phyloP scores from a whole-genome alignment of 1,139 yeast genomes.

The Ashbya aceris region DNA sequence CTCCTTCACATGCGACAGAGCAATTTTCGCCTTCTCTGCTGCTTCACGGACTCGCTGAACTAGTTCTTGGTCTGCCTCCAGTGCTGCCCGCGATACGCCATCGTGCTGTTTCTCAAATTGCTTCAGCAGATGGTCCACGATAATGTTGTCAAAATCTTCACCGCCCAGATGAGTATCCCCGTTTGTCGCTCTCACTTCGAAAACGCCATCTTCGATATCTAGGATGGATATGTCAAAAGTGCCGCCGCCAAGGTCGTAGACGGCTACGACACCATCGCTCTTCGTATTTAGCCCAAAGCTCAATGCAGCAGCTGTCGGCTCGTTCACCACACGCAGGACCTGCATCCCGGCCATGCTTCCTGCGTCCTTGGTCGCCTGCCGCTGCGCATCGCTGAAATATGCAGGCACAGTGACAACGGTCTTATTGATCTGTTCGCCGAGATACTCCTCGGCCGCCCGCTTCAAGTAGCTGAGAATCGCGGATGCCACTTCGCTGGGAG shows the following conservation, averaged over 20 bases:
- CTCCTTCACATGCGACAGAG: slow-evolving; percentile 49
- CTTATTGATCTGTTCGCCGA: slow-evolving; percentile 36
- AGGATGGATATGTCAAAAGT: slow-evolving; percentile 73
- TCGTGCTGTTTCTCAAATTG: slow-evolving; percentile 34
- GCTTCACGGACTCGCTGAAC: slow-evolving; percentile 66
- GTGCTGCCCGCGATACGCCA: slow-evolving; percentile 8
- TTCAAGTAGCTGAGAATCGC: slow-evolving; percentile 35
- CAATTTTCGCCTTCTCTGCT: slow-evolving; percentile 64
- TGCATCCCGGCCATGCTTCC: slow-evolving; percentile 60
- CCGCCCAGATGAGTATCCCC: slow-evolving; percentile 83
- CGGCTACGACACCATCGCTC: slow-evolving; percentile 57
- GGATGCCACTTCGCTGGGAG: slow-evolving; percentile 28
- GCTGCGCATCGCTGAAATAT: slow-evolving; percentile 67
- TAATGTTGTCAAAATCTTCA: slow-evolving; percentile 64
- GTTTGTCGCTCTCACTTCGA: slow-evolving; percentile 74
- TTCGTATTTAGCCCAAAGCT: slow-evolving; percentile 57
- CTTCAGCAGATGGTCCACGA: slow-evolving; percentile 45
- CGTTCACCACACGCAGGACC: slow-evolving; percentile 62
- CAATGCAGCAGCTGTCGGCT: slow-evolving; percentile 76
- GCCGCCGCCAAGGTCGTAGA: slow-evolving; percentile 77
- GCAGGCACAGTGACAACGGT: slow-evolving; percentile 80
- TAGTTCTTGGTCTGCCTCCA: slow-evolving; percentile 16
- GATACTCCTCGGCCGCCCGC: slow-evolving; percentile 42
- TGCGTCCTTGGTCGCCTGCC: slow-evolving; percentile 69
- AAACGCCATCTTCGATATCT: slow-evolving; percentile 74